These are phyloP conservation scores for Rhodotorula kratochvilovae DNA, from an alignment of 768 basidiomycete species.

Conservation along the genomic window DNA sequence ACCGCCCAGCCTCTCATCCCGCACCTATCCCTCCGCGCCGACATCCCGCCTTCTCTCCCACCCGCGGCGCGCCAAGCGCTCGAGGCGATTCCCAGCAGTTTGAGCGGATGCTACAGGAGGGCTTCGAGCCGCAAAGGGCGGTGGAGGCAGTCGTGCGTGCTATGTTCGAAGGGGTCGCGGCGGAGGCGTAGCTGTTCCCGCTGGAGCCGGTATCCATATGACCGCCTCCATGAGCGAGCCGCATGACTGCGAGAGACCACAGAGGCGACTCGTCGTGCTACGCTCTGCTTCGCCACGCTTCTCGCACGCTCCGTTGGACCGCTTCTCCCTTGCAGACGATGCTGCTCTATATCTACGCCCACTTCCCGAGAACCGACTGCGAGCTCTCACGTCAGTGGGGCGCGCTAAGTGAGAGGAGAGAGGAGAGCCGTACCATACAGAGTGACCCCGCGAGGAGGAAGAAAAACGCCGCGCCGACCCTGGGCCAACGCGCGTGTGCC, in stretches of 20 bases:
- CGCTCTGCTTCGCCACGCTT: too few species aligned
- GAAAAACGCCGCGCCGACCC: slow-evolving; percentile 13
- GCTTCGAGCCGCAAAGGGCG: neutral
- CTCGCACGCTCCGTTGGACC: too few species aligned
- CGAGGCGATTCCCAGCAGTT: neutral
- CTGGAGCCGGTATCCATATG: too few species aligned
- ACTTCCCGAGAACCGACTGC: slow-evolving; percentile 32
- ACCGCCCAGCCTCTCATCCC: neutral
- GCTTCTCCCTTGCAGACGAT: too few species aligned
- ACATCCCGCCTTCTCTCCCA: neutral
- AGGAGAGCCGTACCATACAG: slow-evolving; percentile 25
- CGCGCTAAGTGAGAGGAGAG: neutral
- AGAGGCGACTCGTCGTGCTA: too few species aligned
- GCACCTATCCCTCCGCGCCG: neutral
- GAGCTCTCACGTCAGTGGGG: too few species aligned
- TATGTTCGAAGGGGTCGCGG: too few species aligned
- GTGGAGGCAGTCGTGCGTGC: neutral
- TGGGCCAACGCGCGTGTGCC: neutral
- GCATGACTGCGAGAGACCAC: too few species aligned
- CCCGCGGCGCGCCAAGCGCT: neutral
- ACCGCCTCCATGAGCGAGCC: too few species aligned
- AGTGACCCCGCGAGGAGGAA: slow-evolving; percentile 29
- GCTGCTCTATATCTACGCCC: slow-evolving; percentile 29
- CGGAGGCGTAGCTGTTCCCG: too few species aligned
- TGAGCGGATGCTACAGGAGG: neutral